Percentiles rank a stretch among this genome's conserved stretches.
phyloP scores from a whole-genome alignment of 495 filamentous ascomycete species.

The Geopyxis carbonaria region DNA sequence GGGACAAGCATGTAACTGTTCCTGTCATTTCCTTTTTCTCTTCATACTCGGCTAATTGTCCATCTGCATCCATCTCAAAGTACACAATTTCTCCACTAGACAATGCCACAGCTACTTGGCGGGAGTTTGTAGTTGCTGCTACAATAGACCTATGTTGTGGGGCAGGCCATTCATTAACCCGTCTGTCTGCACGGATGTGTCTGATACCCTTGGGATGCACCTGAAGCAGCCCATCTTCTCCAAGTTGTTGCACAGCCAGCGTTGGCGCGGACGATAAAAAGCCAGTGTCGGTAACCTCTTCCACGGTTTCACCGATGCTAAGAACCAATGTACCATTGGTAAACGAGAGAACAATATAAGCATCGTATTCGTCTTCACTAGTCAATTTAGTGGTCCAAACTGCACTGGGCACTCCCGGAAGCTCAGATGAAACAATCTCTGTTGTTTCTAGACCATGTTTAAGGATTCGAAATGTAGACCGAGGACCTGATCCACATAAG shows the following conservation, averaged over 20 bases:
- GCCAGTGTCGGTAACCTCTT: constrained; percentile 82
- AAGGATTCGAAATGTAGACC: constrained; percentile 75
- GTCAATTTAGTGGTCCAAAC: constrained; percentile 92
- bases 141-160: constrained; percentile 90
- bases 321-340: constrained; percentile 64
- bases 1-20: constrained; percentile 81
- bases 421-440: constrained; percentile 82
- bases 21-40: constrained; percentile 90
- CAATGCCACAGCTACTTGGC: constrained; percentile 81
- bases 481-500: constrained; percentile 69
- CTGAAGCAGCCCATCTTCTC: constrained; percentile 82
- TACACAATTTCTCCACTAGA: constrained; percentile 94
- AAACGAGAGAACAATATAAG: constrained; percentile 55
- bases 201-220: constrained; percentile 90
- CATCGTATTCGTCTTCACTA: constrained; percentile 69
- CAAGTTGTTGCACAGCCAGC: constrained; percentile 80
- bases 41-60: constrained; percentile 79
- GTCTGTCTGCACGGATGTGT: constrained; percentile 62
- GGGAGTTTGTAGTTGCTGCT: constrained; percentile 83
- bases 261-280: constrained; percentile 78
- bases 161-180: constrained; percentile 85
- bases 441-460: constrained; percentile 86
- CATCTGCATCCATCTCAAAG: constrained; percentile 90
- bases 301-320: constrained; percentile 88
- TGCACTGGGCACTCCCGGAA: constrained; percentile 66